phyloP scores from a whole-genome alignment of 75 land plant genomes.

The Azolla pinnata region DNA sequence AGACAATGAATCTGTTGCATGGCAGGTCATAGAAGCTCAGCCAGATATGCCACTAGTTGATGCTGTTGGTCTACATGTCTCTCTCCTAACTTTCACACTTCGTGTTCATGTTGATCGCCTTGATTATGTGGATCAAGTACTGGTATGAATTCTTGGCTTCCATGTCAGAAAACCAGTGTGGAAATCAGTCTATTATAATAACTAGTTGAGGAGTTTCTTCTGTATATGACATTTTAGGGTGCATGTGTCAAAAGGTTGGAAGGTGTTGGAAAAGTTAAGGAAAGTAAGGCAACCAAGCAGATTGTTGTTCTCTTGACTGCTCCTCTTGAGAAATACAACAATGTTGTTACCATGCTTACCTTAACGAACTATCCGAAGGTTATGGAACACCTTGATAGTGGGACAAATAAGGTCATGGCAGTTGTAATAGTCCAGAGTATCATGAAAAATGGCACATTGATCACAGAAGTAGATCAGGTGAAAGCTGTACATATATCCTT shows the following conservation, averaged over 20 bases:
- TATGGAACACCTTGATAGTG: constrained; percentile 85
- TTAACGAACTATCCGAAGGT: constrained; percentile 79
- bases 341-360: constrained; percentile 67
- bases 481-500: background rate
- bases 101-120: constrained; percentile 95
- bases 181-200: background rate
- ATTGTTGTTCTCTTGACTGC: constrained; percentile 89
- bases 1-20: too few species aligned
- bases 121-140: constrained; percentile 95
- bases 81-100: constrained; percentile 83
- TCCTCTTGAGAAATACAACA: constrained; percentile 90
- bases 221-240: constrained; percentile 45
- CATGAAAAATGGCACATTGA: constrained; percentile 71
- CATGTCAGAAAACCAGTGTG: too few species aligned
- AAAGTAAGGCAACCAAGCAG: constrained; percentile 85
- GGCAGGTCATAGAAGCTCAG: constrained; percentile 90
- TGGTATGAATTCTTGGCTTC: constrained; percentile 46
- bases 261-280: constrained; percentile 73
- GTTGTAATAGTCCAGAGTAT: constrained; percentile 80
- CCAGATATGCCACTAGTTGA: constrained; percentile 86
- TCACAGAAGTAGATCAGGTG: constrained; percentile 76
- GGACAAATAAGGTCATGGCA: constrained; percentile 91
- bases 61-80: constrained; percentile 69
- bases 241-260: constrained; percentile 86
- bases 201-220: background rate